A percentile compares a stretch with the other conserved stretches of the same genome.
These are phyloP conservation scores for Murraya paniculata DNA, from an alignment of 345 rosid species.

Conservation along the genomic window DNA sequence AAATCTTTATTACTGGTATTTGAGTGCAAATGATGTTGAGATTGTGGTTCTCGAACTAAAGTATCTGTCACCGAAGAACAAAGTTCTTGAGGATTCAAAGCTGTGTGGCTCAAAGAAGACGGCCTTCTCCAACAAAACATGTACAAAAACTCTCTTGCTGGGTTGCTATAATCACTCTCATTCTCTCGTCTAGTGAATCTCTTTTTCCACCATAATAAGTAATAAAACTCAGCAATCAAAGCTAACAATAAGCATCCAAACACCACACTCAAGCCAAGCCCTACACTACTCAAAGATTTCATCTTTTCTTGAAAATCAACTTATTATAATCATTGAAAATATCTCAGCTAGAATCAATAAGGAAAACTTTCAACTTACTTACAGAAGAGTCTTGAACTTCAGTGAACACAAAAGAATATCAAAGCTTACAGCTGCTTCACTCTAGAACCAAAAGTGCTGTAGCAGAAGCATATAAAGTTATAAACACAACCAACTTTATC, in stretches of 20 bases:
- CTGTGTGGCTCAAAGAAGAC: slow-evolving; percentile 39
- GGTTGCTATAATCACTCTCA: slow-evolving; percentile 61
- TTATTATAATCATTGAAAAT: background rate
- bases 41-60: slow-evolving; percentile 33
- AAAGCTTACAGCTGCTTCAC: slow-evolving; percentile 14
- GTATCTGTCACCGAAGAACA: slow-evolving; percentile 35
- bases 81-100: slow-evolving; percentile 37
- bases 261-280: slow-evolving; percentile 87
- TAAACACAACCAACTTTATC: slow-evolving; percentile 25
- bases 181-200: slow-evolving; percentile 44
- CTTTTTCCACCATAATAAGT: slow-evolving; percentile 91
- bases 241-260: slow-evolving; percentile 83
- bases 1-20: slow-evolving; percentile 37
- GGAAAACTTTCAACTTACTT: background rate
- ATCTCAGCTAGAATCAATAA: background rate
- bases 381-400: slow-evolving; percentile 28
- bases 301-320: slow-evolving; percentile 35
- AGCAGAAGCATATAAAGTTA: background rate
- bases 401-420: slow-evolving; percentile 15
- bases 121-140: slow-evolving; percentile 71
- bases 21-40: slow-evolving; percentile 20
- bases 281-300: slow-evolving; percentile 90
- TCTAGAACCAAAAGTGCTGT: slow-evolving; percentile 21
- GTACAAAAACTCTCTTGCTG: slow-evolving; percentile 69
- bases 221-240: slow-evolving; percentile 80